Evolutionary conservation across 495 filamentous ascomycete genomes (phyloP).

Genomic region (Hypomontagnella submonticulosa): DNA sequence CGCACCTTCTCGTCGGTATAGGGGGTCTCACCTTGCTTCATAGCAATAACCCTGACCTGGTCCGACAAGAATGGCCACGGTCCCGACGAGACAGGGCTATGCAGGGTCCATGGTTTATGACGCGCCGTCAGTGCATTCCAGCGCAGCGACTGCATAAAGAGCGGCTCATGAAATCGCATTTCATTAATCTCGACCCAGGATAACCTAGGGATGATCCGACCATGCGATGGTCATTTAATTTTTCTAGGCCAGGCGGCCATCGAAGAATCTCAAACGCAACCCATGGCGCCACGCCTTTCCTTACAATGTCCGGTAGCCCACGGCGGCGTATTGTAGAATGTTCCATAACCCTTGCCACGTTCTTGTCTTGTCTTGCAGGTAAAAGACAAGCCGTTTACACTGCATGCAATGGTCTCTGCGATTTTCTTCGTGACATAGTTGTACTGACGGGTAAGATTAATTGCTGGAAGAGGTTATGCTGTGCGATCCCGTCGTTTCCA

Average conservation of each 20-base stretch:
- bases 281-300: conserved; percentile 34
- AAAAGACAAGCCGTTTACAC: not conserved
- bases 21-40: conserved; percentile 10
- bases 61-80: no score
- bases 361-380: conserved; percentile 6
- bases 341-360: conserved; percentile 34
- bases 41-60: not conserved
- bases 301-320: conserved; percentile 20
- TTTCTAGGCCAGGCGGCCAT: conserved; percentile 24
- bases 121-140: conserved; percentile 38
- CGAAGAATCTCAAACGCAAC: conserved; percentile 34
- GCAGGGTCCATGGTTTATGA: conserved; percentile 16
- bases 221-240: conserved; percentile 29
- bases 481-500: conserved; percentile 6
- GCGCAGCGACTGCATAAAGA: conserved; percentile 21
- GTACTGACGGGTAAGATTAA: conserved; percentile 22
- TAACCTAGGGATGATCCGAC: conserved; percentile 27
- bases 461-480: conserved; percentile 5
- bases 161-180: conserved; percentile 33
- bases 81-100: conserved; percentile 10
- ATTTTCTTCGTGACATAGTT: conserved; percentile 13
- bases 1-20: conserved; percentile 9
- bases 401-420: not conserved
- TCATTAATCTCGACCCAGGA: conserved; percentile 20
- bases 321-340: conserved; percentile 32